phyloP scores from a whole-genome alignment of 2,329 filamentous ascomycete genomes.

The Clonostachys sp. region DNA sequence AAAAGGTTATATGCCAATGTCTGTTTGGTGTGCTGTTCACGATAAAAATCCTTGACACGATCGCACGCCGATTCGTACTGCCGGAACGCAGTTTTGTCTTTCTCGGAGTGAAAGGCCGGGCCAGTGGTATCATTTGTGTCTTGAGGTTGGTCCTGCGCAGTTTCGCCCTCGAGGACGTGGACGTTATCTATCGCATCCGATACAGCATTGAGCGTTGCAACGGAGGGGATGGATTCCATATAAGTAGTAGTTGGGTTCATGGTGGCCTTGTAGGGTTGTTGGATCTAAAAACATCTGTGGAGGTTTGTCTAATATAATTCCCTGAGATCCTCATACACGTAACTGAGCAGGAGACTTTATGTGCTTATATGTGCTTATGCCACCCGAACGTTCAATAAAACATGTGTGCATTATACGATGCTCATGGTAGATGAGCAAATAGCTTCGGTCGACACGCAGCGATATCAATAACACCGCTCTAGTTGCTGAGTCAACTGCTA shows the following conservation, averaged over 20 bases:
- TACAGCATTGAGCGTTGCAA: conserved; percentile 37
- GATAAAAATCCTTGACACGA: conserved; percentile 83
- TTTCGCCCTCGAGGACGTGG: conserved; percentile 45
- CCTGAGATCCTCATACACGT: no score
- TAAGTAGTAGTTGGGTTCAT: conserved; percentile 8
- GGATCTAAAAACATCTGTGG: no score
- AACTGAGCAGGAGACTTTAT: no score
- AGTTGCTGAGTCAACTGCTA: no score
- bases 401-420: no score
- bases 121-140: conserved; percentile 45
- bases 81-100: conserved; percentile 77
- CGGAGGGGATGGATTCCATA: conserved; percentile 6
- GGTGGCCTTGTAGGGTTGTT: no score
- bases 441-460: no score
- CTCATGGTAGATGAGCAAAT: no score
- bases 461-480: no score
- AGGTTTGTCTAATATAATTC: no score
- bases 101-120: conserved; percentile 67
- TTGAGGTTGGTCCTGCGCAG: conserved; percentile 9
- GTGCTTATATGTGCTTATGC: no score
- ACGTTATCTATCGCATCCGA: conserved; percentile 45
- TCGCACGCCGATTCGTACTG: conserved; percentile 81
- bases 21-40: conserved; percentile 65
- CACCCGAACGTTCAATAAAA: no score
- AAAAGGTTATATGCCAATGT: conserved; percentile 81